Conservation (phyloP, 2,329 filamentous ascomycete species). For the Proliferodiscus dingleyae region DNA sequence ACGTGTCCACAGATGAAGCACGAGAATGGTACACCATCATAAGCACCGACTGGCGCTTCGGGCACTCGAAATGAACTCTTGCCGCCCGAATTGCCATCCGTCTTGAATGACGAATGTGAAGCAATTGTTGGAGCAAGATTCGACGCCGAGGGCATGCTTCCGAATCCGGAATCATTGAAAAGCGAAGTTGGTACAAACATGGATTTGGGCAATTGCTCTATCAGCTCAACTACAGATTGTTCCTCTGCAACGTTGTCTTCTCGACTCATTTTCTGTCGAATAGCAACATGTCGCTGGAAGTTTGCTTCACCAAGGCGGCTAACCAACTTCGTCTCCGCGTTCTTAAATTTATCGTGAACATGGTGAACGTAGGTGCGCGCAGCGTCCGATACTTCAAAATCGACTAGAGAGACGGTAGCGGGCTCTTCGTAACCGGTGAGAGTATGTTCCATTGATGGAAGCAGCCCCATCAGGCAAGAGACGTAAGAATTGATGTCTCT, state of each 20-base stretch:
- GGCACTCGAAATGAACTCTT: conserved; percentile 1
- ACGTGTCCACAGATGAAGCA: conserved; percentile 3
- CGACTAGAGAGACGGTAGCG: background rate
- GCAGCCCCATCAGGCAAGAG: conserved; percentile 1
- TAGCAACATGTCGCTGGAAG: conserved; percentile 1
- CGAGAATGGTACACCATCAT: background rate
- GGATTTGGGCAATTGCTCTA: background rate
- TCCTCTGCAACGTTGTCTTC: background rate
- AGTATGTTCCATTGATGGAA: conserved; percentile 1
- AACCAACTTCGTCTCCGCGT: background rate
- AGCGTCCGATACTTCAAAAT: conserved; percentile 1
- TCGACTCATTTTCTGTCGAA: background rate
- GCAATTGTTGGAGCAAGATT: background rate
- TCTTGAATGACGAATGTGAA: conserved; percentile 3
- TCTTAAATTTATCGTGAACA: background rate
- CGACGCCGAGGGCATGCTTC: background rate
- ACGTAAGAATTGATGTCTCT: background rate
- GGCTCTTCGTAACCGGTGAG: background rate
- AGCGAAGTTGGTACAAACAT: background rate
- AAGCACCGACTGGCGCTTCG: conserved; percentile 1
- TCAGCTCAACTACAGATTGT: background rate
- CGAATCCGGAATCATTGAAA: conserved; percentile 6
- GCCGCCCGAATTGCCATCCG: background rate
- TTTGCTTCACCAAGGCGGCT: conserved; percentile 3
- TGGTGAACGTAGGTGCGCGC: conserved; percentile 1